Percentiles rank a stretch among this genome's conserved stretches.
phyloP scores from a whole-genome alignment of 2,329 filamentous ascomycete species.

The Domatiomyces globalis region DNA sequence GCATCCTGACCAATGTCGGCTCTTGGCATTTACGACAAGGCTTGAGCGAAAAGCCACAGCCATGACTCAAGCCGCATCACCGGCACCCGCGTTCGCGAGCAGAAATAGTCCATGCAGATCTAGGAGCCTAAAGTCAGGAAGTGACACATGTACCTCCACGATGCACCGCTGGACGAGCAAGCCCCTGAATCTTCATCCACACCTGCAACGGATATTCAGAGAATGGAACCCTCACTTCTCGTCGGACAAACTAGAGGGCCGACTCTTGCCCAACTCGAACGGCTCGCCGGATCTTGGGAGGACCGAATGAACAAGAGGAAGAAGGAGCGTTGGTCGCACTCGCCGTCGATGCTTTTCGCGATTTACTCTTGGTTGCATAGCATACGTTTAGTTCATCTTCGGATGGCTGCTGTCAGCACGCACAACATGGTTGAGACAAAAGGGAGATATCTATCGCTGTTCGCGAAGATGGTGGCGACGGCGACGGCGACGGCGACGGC shows the following conservation, averaged over 20 bases:
- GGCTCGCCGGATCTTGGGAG: neutral
- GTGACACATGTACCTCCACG: neutral
- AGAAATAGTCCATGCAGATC: neutral
- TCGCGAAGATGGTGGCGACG: no score
- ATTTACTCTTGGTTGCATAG: neutral
- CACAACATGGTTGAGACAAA: neutral
- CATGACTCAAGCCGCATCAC: neutral
- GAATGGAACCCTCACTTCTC: neutral
- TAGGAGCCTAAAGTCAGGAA: neutral
- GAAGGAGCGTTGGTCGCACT: neutral
- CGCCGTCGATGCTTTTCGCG: neutral
- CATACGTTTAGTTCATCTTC: neutral
- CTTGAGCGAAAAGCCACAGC: neutral
- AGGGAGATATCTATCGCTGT: neutral
- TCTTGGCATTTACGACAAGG: neutral
- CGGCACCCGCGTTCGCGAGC: neutral
- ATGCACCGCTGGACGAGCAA: neutral
- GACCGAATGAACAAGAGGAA: neutral
- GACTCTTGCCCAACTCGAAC: neutral
- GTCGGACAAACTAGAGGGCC: neutral
- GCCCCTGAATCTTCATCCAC: neutral
- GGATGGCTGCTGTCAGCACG: neutral
- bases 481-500: neutral
- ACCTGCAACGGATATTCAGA: neutral
- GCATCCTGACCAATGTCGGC: conserved; percentile 1